phyloP scores from a whole-genome alignment of 768 basidiomycete species.

The Suillus spraguei region DNA sequence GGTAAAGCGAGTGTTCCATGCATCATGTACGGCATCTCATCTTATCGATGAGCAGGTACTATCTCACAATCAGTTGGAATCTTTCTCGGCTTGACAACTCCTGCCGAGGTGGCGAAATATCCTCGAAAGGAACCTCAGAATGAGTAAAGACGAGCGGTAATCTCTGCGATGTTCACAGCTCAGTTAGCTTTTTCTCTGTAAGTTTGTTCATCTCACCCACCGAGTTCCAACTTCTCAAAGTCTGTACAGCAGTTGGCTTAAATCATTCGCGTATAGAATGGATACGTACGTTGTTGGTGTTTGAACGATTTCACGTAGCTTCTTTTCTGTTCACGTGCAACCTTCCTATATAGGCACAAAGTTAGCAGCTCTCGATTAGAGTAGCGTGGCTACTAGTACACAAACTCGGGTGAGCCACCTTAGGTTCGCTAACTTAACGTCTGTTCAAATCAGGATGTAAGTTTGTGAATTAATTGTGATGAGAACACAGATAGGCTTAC shows the following conservation, averaged over 20 bases:
- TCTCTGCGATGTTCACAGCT: neutral
- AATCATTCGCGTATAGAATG: neutral
- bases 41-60: constrained; percentile 7
- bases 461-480: constrained; percentile 4
- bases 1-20: neutral
- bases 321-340: neutral
- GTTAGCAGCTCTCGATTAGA: constrained; percentile 1
- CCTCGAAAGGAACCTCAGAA: neutral
- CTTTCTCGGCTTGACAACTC: neutral
- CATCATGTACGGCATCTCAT: neutral
- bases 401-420: neutral
- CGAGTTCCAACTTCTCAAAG: neutral
- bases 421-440: neutral
- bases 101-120: neutral
- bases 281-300: no score
- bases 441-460: neutral
- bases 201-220: neutral
- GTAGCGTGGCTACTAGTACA: neutral
- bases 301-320: neutral
- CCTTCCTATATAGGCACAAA: neutral
- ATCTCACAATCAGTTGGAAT: constrained; percentile 1
- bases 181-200: neutral
- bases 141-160: neutral
- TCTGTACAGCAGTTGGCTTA: neutral
- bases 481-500: constrained; percentile 1